phyloP scores from a whole-genome alignment of 768 basidiomycete genomes.

The Mycena albidolilacea region DNA sequence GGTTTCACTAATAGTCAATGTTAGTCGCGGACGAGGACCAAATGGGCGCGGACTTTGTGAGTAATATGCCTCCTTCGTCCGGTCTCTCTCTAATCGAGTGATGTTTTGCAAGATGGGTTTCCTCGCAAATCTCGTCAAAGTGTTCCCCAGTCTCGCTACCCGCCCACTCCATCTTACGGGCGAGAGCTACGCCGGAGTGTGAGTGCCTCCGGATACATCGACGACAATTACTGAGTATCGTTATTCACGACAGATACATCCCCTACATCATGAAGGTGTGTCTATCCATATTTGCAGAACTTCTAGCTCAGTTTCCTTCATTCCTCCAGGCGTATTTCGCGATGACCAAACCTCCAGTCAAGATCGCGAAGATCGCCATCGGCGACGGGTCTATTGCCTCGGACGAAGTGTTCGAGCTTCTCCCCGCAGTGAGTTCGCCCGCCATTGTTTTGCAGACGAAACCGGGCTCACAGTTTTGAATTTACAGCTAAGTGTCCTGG shows the following conservation, averaged over 20 bases:
- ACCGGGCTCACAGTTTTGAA: slow-evolving; percentile 13
- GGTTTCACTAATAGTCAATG: slow-evolving; percentile 16
- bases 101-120: slow-evolving; percentile 72
- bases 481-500: slow-evolving; percentile 66
- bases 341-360: slow-evolving; percentile 75
- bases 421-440: slow-evolving; percentile 65
- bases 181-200: slow-evolving; percentile 83
- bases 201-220: slow-evolving; percentile 59
- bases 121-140: slow-evolving; percentile 77
- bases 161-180: slow-evolving; percentile 80
- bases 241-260: slow-evolving; percentile 6
- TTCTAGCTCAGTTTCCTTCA: neutral
- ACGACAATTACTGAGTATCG: neutral
- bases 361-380: slow-evolving; percentile 76
- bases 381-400: slow-evolving; percentile 76
- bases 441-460: neutral
- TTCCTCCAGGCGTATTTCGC: slow-evolving; percentile 66
- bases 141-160: slow-evolving; percentile 77
- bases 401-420: slow-evolving; percentile 63
- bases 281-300: neutral
- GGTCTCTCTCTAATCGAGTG: neutral
- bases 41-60: slow-evolving; percentile 70
- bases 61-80: slow-evolving; percentile 38
- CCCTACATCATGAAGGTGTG: slow-evolving; percentile 77
- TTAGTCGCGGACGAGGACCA: slow-evolving; percentile 75